Conservation (phyloP, 2,329 filamentous ascomycete species). For the Fusarium scirpi region DNA sequence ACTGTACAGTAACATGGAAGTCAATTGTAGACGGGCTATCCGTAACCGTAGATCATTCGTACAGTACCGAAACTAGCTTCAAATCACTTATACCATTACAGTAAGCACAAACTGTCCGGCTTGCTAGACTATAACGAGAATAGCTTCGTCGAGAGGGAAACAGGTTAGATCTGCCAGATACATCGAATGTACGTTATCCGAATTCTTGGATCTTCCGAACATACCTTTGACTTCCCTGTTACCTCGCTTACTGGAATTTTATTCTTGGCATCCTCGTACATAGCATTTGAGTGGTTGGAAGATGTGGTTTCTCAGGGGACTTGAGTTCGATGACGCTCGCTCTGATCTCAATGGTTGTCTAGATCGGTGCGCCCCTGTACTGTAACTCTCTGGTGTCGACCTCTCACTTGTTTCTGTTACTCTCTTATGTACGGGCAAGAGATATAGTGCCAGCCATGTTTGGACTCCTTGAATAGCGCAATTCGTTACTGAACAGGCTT, state of each 20-base stretch:
- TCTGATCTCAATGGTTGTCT: background rate
- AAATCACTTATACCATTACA: background rate
- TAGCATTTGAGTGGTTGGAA: background rate
- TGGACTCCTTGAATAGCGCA: background rate
- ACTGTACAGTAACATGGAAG: background rate
- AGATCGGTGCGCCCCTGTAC: background rate
- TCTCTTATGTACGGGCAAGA: background rate
- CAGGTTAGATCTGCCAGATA: background rate
- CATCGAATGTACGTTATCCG: background rate
- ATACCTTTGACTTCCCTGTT: background rate
- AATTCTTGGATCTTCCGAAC: slow-evolving; percentile 6
- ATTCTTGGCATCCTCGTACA: background rate
- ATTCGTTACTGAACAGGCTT: background rate
- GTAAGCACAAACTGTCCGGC: background rate
- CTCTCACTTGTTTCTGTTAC: background rate
- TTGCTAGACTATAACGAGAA: background rate
- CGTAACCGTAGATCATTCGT: background rate
- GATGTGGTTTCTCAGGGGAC: background rate
- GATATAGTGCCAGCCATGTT: background rate
- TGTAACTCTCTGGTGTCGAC: background rate
- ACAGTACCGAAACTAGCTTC: background rate
- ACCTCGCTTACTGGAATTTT: background rate
- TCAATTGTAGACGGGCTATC: background rate
- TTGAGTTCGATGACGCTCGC: background rate
- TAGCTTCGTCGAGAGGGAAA: background rate